Base-by-base conservation (phyloP, 2,329 filamentous ascomycete species). In the Fusarium marasasianum region DNA sequence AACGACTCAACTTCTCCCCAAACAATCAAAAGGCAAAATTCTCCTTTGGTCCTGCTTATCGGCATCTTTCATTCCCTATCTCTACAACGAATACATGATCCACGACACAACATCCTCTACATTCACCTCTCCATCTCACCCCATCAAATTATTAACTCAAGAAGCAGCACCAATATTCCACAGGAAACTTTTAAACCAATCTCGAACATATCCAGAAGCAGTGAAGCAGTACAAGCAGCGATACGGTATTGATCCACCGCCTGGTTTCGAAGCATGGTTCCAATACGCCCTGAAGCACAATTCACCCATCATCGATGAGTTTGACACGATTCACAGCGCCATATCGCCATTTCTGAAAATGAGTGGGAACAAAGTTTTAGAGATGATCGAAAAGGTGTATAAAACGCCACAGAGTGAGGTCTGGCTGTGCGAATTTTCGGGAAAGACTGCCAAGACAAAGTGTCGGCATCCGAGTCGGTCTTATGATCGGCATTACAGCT, bases 301-400 rank as follows among this genome's bases (percentile, higher is more conserved):
- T 6, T 87, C 86, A 1, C 80, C 80, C 0, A 81, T 88, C n/a
- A 87, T 88, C 38, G 86, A 88, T 64, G 84, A 88, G 6, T 88
- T 86, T 35, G 84, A 88, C 44, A 79, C 75, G 2, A 85, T 89
- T 6, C 77, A 82, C 45, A 66, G 84, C 1, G 68, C 78, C 0
- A 71, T 89, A 3, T 76, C 78, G 0, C 86, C 86, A 0, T 85
- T 88, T 44, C 80, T 81, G 64, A 79, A 68, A 8, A 37, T 86
- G 0, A 83, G 80, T 37, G 85, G 84, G 0, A 66, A 73, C 2
- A 79, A 84, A 15, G 61, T 85, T 6, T 22, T 47, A 1, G 48
- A 78, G 6, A 66, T 75, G 2, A 83, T 86, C 72, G 45, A 56
- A 10, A 47, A 74, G 2, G 76, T 78, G 1, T 72, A 80, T 9